Base-by-base conservation (phyloP, 1,284 basidiomycete genomes). In the Coriolopsis trogii region DNA sequence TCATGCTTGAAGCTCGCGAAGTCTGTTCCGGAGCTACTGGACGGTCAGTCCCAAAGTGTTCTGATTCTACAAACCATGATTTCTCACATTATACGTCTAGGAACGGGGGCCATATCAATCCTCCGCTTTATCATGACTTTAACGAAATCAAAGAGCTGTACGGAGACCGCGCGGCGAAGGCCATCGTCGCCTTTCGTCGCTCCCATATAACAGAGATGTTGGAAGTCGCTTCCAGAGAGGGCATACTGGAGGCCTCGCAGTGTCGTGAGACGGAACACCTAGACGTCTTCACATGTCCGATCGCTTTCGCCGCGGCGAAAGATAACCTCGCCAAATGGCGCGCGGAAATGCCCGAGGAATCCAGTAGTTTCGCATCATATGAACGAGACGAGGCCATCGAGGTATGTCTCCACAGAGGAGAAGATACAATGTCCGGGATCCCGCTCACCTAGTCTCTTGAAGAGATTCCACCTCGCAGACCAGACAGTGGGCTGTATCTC, bases 101-200 rank as follows among this genome's bases (percentile, higher is more conserved):
- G 55, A 89, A 89, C 55, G 87, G 87, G 1, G 87, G 87, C 0
- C 87, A 89, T 61, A 78, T 87, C 41, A 84, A 80, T 20, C 82
- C 86, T 1, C 70, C 78, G 3, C 64, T 85, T 2, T 88, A 82
- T 57, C 77, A 80, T 30, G 84, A 87, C 53, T 87, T 87, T 58
- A 56, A 62, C 1, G 60, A 69, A n/a, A 66, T 87, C 28, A 82
- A 79, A 62, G 64, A 70, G 47, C 56, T 63, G 26, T 65, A 78
- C 53, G 86, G 86, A 3, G 57, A 64, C 13, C 64, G 71, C 7
- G 64, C 67, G 21, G 84, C 87, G 0, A 71, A 76, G 60, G 68
- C 76, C 49, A 80, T 87, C 38, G 74, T 88, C 12, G 74, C 74
- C 15, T 87, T 89, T 59, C 75, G 85, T 9, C 68, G 80, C 1